Evolutionary conservation across 2,329 filamentous ascomycete species (phyloP), one percentile per base, ranked within the genome.

Genomic region (Plectosphaerella sp.): DNA sequence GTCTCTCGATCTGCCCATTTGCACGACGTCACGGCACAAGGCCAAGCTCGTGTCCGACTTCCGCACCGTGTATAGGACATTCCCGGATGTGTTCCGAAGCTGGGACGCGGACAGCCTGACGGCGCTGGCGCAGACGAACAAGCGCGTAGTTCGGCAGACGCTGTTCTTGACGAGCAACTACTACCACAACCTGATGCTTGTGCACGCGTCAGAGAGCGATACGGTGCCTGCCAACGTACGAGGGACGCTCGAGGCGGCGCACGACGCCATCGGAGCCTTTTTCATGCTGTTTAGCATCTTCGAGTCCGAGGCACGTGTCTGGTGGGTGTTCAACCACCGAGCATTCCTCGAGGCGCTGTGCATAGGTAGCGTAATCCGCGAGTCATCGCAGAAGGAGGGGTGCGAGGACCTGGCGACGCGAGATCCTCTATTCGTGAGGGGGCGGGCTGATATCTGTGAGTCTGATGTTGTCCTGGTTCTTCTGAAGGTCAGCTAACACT

Each of bases 271-370:
- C 46, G 79, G 77, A 45, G 76, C 87, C 1, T 93, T 91, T 64
- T 91, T 92, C 65, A 76, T 91, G 52, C 76, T 91, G 7, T 89
- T 85, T 68, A 74, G 73, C 37, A 70, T 89, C 12, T 84, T 91
- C 56, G 82, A 86, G 58, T 74, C 75, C 15, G 89, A 93, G 70
- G 87, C 87, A 1, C 79, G 84, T 14, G 88, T 91, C 1, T 92
- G 88, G 88, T 93, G 88, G 88, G 87, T 90, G 1, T 90, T 91
- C 59, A 89, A 91, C 64, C 89, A 92, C 64, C 75, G 89, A 1
- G 88, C 88, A 0, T 92, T 92, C 62, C 76, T 92, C 49, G 88
- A 92, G 72, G 86, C 86, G 33, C 66, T 86, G 62, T 89, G 82
- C 68, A 88, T 88, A 47, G 81, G 82, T 20, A 79, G 78, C 55